A percentile compares a stretch with the other conserved stretches of the same genome.
Evolutionary conservation across 805 yeast species (phyloP).

Genomic region (Cyberlindnera veronae): DNA sequence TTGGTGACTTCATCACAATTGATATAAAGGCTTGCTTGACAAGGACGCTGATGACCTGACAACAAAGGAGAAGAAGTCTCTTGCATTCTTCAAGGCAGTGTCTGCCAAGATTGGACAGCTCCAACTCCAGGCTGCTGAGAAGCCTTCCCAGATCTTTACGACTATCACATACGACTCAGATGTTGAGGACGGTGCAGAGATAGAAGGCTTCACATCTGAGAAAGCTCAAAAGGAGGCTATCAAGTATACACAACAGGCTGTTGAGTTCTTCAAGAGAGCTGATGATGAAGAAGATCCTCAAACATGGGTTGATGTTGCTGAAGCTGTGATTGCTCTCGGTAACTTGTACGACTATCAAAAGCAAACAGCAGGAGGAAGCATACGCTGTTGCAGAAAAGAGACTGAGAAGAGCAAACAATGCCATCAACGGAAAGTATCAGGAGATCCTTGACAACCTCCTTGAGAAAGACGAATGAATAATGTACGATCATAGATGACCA

Average conservation of each 20-base stretch:
- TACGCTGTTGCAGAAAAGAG: slow-evolving; percentile 69
- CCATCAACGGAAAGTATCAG: slow-evolving; percentile 72
- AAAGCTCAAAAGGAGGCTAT: slow-evolving; percentile 51
- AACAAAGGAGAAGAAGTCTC: slow-evolving; percentile 17
- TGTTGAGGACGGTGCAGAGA: slow-evolving; percentile 30
- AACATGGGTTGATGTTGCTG: slow-evolving; percentile 81
- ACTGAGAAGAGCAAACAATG: slow-evolving; percentile 70
- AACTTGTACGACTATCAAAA: slow-evolving; percentile 65
- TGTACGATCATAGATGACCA: too few relatives aligned
- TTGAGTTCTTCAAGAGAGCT: slow-evolving; percentile 53
- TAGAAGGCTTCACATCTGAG: slow-evolving; percentile 27
- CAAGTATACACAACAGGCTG: slow-evolving; percentile 47
- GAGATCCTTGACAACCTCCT: slow-evolving; percentile 56
- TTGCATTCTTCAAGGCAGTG: slow-evolving; percentile 36
- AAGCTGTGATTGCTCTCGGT: slow-evolving; percentile 76
- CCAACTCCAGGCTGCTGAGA: slow-evolving; percentile 61
- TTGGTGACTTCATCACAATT: slow-evolving; percentile 21
- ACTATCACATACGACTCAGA: slow-evolving; percentile 57
- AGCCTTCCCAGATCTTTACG: slow-evolving; percentile 51
- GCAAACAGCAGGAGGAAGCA: slow-evolving; percentile 60
- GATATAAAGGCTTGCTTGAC: slow-evolving; percentile 13
- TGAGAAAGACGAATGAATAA: slow-evolving; percentile 11
- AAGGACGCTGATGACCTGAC: slow-evolving; percentile 15
- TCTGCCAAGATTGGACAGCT: slow-evolving; percentile 58
- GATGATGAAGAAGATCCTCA: slow-evolving; percentile 73